Evolutionary conservation across 805 yeast species (phyloP).

Genomic region (Sugiyamaella valdiviana): DNA sequence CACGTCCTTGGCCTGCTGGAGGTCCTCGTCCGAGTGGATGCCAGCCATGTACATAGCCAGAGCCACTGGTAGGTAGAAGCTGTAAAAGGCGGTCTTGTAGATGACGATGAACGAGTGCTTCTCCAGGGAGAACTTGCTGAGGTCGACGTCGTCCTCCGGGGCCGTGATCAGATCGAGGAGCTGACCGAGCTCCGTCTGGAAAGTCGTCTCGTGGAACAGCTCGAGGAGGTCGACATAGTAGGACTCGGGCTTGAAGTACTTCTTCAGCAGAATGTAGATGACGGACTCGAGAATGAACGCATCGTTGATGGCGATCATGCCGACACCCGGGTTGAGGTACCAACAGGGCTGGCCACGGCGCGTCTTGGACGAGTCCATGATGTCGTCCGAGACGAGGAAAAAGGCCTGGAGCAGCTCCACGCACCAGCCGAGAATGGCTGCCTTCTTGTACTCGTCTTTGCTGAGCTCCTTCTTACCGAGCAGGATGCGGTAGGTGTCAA

Average conservation of each 20-base stretch:
- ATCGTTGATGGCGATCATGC: conserved; percentile 93
- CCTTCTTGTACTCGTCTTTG: conserved; percentile 68
- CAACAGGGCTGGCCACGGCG: conserved; percentile 99
- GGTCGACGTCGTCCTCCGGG: conserved; percentile 90
- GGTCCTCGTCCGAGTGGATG: conserved; percentile 57
- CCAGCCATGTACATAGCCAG: conserved; percentile 94
- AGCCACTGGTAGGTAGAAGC: conserved; percentile 96
- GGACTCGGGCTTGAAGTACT: conserved; percentile 72
- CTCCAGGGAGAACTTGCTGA: conserved; percentile 73
- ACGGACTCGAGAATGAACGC: conserved; percentile 96
- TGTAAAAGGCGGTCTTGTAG: conserved; percentile 95
- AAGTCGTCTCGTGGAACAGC: conserved; percentile 93
- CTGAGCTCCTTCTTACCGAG: conserved; percentile 59
- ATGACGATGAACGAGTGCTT: conserved; percentile 94
- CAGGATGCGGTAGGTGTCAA: conserved; percentile 82
- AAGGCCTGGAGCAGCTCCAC: conserved; percentile 93
- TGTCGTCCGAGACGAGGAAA: conserved; percentile 95
- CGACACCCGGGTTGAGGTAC: conserved; percentile 75
- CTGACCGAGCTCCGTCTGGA: conserved; percentile 97
- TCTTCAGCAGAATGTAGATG: conserved; percentile 81
- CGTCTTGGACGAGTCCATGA: conserved; percentile 95
- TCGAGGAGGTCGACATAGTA: conserved; percentile 89
- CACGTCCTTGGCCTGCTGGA: conserved; percentile 81
- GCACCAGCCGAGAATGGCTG: conserved; percentile 91
- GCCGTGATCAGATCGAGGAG: conserved; percentile 92